phyloP scores from a whole-genome alignment of 768 basidiomycete genomes.

The Termitomyces sp. region DNA sequence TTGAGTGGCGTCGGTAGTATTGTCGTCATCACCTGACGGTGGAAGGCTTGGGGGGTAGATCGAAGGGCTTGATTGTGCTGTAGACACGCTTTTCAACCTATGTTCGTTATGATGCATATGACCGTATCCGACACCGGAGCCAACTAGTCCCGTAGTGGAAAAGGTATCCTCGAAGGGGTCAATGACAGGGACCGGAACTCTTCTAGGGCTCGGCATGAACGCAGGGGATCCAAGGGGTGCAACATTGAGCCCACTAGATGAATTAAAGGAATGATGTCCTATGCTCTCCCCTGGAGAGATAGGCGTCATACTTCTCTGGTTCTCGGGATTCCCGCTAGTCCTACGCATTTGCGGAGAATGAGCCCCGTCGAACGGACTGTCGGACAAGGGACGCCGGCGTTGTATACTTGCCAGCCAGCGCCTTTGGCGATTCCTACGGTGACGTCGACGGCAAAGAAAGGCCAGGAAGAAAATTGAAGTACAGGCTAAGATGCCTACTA shows the following conservation, averaged over 20 bases:
- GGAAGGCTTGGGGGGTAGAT: conserved; percentile 45
- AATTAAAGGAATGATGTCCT: neutral
- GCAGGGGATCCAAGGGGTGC: neutral
- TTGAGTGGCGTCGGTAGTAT: conserved; percentile 15
- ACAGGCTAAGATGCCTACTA: conserved; percentile 53
- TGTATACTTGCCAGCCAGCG: conserved; percentile 34
- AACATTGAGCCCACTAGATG: neutral
- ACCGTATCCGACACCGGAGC: conserved; percentile 3
- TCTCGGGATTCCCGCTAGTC: neutral
- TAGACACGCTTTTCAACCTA: conserved; percentile 22
- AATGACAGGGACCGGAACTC: conserved; percentile 3
- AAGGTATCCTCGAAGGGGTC: conserved; percentile 1
- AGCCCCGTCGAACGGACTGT: conserved; percentile 34
- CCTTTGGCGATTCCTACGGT: conserved; percentile 30
- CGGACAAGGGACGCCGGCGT: conserved; percentile 25
- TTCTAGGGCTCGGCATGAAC: neutral
- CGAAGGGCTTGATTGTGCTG: conserved; percentile 44
- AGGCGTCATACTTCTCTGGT: conserved; percentile 1
- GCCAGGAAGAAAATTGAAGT: conserved; percentile 41
- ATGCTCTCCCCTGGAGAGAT: neutral
- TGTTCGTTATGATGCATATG: conserved; percentile 7
- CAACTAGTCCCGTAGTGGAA: neutral
- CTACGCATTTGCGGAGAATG: conserved; percentile 17
- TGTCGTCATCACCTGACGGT: conserved; percentile 26
- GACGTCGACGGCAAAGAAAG: conserved; percentile 39